Conservation (phyloP, 2,329 filamentous ascomycete species). For the Sporothrix sp. region DNA sequence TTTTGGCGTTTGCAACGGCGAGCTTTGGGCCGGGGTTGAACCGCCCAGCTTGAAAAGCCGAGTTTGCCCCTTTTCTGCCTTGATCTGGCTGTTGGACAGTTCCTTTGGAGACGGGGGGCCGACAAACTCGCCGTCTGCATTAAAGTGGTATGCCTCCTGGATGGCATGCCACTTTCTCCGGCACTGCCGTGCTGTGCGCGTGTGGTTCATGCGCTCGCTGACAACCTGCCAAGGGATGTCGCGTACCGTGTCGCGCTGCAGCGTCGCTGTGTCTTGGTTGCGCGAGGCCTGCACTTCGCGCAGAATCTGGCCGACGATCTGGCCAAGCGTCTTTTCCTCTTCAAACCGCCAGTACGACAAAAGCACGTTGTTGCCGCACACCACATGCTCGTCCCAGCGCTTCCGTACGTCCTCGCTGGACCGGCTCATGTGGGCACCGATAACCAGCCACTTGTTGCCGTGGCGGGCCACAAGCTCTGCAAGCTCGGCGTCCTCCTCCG, state of each 20-base stretch:
- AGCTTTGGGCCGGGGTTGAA: background rate
- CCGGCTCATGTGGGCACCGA: slow-evolving; percentile 53
- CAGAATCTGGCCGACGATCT: slow-evolving; percentile 44
- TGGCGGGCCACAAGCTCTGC: slow-evolving; percentile 35
- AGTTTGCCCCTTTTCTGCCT: slow-evolving; percentile 4
- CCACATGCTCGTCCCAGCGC: slow-evolving; percentile 58
- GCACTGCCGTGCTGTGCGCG: slow-evolving; percentile 58
- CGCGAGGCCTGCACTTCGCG: slow-evolving; percentile 34
- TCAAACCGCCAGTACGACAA: slow-evolving; percentile 49
- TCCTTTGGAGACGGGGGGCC: slow-evolving; percentile 9
- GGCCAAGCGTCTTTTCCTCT: slow-evolving; percentile 47
- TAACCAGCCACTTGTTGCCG: slow-evolving; percentile 50
- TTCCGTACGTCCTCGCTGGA: slow-evolving; percentile 58
- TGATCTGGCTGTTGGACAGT: slow-evolving; percentile 10
- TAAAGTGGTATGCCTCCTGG: slow-evolving; percentile 16
- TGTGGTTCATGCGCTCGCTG: slow-evolving; percentile 50
- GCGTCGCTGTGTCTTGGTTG: slow-evolving; percentile 22
- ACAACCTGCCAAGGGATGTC: slow-evolving; percentile 58
- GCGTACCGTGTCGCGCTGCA: slow-evolving; percentile 31
- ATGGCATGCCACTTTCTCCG: slow-evolving; percentile 52
- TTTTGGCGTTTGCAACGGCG: background rate
- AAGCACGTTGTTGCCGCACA: slow-evolving; percentile 44
- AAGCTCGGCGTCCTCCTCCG: slow-evolving; percentile 48
- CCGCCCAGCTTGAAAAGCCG: background rate
- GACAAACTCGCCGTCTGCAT: slow-evolving; percentile 11